Evolutionary conservation across 164 flowering plant genomes (phyloP).

Genomic region (Saururus chinensis): DNA sequence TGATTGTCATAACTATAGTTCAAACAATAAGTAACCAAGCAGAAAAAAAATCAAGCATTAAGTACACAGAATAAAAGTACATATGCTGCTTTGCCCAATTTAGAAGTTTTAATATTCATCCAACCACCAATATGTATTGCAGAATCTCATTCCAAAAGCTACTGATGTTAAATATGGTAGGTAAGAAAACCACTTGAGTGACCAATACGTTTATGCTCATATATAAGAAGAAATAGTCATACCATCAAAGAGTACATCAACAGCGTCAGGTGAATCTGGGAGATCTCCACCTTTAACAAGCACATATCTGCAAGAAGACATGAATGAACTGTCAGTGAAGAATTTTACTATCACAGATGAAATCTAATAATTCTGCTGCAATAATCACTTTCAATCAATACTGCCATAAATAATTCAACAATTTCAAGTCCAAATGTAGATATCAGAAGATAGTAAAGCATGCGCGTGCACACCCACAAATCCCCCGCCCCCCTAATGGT

Average conservation of each 20-base stretch:
- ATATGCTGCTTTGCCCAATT: background rate
- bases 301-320: slow-evolving; percentile 47
- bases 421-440: too few relatives aligned
- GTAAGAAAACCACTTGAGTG: too few relatives aligned
- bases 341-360: background rate
- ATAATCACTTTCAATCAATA: background rate
- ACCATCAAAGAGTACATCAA: slow-evolving; percentile 93
- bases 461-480: too few relatives aligned
- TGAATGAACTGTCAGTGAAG: background rate
- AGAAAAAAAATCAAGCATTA: too few relatives aligned
- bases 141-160: background rate
- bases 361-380: background rate
- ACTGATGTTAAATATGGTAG: too few relatives aligned
- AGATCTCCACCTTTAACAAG: slow-evolving; percentile 97
- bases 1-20: too few relatives aligned
- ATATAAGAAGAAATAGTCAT: slow-evolving; percentile 1
- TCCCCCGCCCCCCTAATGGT: too few relatives aligned
- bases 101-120: background rate
- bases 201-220: background rate
- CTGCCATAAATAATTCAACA: background rate
- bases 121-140: background rate
- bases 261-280: slow-evolving; percentile 64
- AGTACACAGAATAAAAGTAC: background rate
- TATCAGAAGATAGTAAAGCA: too few relatives aligned
- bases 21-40: too few relatives aligned